Base-by-base conservation (phyloP, 2,329 filamentous ascomycete species). In the Aureobasidium namibiae region DNA sequence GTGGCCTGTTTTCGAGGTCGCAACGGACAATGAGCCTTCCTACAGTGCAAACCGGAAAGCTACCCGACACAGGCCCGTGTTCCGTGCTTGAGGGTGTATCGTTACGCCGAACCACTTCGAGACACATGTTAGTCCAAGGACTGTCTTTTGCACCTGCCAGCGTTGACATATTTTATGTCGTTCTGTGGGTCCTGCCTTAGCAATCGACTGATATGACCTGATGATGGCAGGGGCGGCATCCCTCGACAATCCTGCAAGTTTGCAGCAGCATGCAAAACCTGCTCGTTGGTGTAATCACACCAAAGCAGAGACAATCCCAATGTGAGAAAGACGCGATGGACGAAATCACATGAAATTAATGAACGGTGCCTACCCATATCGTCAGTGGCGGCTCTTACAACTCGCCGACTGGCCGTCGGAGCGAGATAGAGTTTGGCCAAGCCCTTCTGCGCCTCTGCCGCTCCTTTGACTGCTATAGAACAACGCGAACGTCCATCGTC, bases 351-450 rank as follows among this genome's bases (percentile, higher is more conserved):
- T 26, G 23, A 26, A 39, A 26, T 42, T 4, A 39, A 18, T 10
- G 39, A 21, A 42, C 52, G 52, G 52, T 56, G 52, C 41, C 31
- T n/a, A n/a, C n/a, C n/a, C 23, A 33, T 34, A 24, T 53, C 52
- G 52, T 56, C 52, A 45, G 39, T 21, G 39, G 52, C 52, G 39
- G 24, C 11, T 21, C 9, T 42, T 54, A 14, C 5, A 44, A 33
- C 34, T 33, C 29, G 39, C 49, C 49, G 23, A 42, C 49, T 41
- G 49, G 34, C 9, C 16, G 50, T 31, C 26, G 24, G 50, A 42
- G 10, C 21, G 9, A 39, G 18, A 36, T 23, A 36, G 34, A 18
- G 23, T 39, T 18, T 21, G 21, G 31, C 23, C 49, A 52, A 33
- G 49, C 21, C 33, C 14, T 29, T 52, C 46, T 52, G 49, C 49